Evolutionary conservation across 2,329 filamentous ascomycete genomes (phyloP), one percentile per base, ranked within the genome.

Genomic region (Penicillium aurantiogriseum): DNA sequence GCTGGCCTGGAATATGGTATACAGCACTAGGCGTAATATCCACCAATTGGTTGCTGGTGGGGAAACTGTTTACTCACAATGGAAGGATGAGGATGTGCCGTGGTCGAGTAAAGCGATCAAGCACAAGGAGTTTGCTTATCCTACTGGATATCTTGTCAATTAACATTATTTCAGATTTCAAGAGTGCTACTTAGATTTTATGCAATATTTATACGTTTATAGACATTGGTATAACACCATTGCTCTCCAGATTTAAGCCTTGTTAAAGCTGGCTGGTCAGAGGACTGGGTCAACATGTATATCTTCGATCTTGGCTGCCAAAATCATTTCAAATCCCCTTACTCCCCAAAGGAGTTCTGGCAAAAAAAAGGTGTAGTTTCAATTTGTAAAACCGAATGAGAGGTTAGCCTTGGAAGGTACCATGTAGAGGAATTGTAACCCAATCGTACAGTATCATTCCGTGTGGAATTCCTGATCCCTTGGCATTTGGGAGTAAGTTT

Each of bases 11-110:
- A 65, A 67, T 39, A 50, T 69, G 50, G 59, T 69, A 27, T 71
- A 65, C 42, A 69, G 66, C 47, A 69, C 63, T 3, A 46, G 65
- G 29, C 42, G 65, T 36, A 71, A 71, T 54, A 60, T 71, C 17
- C 59, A 64, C 11, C 58, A 63, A 10, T 50, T 71, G 48, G 51
- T 70, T 15, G 44, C 50, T 23, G 60, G 60, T 3, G 51, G 59
- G 42, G 58, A 63, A 21, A 64, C 48, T 13, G 62, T 63, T 4
- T 59, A 60, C 36, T 64, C 64, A 5, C 64, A 69, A 43, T 69
- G 64, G 52, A 54, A 48, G 36, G 45, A 49, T 15, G 56, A 60
- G 9, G 60, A 64, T 49, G 38, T 57, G 4, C 60, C 64, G 2
- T 69, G 66, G 66, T 67, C 65, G 13, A 59, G 52, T 35, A 56